These are phyloP conservation scores for Globisporangium carolinianum DNA, from an alignment of 352 stramenopile species.

Conservation along the genomic window DNA sequence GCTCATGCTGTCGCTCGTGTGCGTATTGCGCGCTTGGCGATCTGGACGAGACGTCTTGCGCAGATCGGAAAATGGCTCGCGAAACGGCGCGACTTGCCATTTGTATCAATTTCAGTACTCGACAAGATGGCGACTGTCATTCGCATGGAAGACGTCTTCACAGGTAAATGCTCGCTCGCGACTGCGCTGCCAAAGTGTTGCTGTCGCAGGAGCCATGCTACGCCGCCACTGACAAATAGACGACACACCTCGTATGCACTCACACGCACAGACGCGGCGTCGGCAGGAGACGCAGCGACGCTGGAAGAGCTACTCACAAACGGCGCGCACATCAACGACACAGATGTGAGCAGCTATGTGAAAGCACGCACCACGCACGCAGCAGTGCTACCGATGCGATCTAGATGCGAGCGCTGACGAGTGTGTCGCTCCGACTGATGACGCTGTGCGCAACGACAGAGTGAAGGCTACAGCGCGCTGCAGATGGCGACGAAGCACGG, in stretches of 20 bases:
- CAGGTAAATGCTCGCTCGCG: slow-evolving; percentile 9
- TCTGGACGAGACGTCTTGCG: slow-evolving; percentile 2
- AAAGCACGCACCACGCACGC: no score
- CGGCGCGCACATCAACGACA: slow-evolving; percentile 47
- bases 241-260: background rate
- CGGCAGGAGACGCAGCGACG: slow-evolving; percentile 24
- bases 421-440: no score
- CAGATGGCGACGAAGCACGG: slow-evolving; percentile 54
- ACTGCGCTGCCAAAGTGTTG: background rate
- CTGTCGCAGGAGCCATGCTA: background rate
- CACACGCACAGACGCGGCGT: slow-evolving; percentile 32
- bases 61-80: slow-evolving; percentile 5
- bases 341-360: slow-evolving; percentile 19
- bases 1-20: slow-evolving; percentile 19
- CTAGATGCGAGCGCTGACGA: no score
- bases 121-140: slow-evolving; percentile 25
- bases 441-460: slow-evolving; percentile 16
- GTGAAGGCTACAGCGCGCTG: slow-evolving; percentile 52
- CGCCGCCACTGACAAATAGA: no score
- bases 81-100: slow-evolving; percentile 10
- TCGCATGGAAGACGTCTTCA: slow-evolving; percentile 64
- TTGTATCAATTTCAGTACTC: background rate
- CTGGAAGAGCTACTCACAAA: slow-evolving; percentile 31
- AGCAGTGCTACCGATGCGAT: no score
- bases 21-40: background rate